Conservation (phyloP, 805 yeast species). For the Saccharomyces mikatae region DNA sequence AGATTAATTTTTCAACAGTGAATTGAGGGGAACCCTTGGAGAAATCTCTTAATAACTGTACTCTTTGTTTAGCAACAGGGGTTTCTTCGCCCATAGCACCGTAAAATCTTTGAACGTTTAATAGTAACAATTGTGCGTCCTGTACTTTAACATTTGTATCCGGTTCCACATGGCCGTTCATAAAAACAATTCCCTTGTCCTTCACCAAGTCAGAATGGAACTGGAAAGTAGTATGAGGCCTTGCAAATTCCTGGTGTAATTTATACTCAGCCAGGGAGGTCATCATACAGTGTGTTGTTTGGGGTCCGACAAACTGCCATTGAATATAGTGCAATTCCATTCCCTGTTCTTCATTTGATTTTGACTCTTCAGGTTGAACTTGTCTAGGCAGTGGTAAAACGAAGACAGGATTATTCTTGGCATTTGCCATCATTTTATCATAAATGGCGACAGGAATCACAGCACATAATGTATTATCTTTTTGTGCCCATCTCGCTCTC, state of each 20-base stretch:
- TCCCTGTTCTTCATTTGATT: slow-evolving; percentile 38
- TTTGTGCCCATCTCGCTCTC: slow-evolving; percentile 73
- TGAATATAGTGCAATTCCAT: slow-evolving; percentile 86
- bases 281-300: slow-evolving; percentile 80
- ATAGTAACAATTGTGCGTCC: slow-evolving; percentile 70
- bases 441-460: slow-evolving; percentile 50
- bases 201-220: slow-evolving; percentile 72
- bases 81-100: slow-evolving; percentile 51
- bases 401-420: slow-evolving; percentile 70
- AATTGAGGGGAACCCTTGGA: slow-evolving; percentile 63
- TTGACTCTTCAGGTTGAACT: slow-evolving; percentile 33
- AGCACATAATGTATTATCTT: slow-evolving; percentile 58
- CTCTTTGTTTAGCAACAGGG: slow-evolving; percentile 41
- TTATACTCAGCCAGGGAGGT: slow-evolving; percentile 90
- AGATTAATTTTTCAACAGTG: slow-evolving; percentile 55
- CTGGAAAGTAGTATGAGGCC: slow-evolving; percentile 86
- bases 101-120: slow-evolving; percentile 75
- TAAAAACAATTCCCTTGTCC: slow-evolving; percentile 57
- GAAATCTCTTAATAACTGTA: slow-evolving; percentile 55
- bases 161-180: slow-evolving; percentile 78
- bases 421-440: slow-evolving; percentile 53
- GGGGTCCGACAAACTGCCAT: slow-evolving; percentile 82
- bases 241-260: slow-evolving; percentile 82
- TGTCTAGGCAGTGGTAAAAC: slow-evolving; percentile 83
- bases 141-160: slow-evolving; percentile 58